A percentile compares a stretch with the other conserved stretches of the same genome.
These are phyloP conservation scores for Suhomyces yuchorum DNA, from an alignment of 1,139 yeast genomes.

Conservation along the genomic window DNA sequence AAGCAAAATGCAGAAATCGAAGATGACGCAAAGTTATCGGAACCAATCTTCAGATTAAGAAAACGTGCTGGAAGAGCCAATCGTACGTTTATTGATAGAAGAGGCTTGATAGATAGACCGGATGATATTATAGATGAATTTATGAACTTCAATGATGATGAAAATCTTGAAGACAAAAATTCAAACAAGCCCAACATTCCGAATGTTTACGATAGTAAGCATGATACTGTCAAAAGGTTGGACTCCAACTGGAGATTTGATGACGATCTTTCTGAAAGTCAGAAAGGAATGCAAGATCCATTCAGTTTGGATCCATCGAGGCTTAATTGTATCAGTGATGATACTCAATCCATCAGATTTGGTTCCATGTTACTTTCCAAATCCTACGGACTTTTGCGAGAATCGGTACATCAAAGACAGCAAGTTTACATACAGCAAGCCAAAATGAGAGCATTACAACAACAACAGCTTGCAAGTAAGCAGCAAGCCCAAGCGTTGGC, in stretches of 20 bases:
- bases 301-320: constrained; percentile 67
- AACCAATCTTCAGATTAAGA: constrained; percentile 65
- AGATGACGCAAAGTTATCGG: constrained; percentile 42
- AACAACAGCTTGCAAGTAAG: constrained; percentile 32
- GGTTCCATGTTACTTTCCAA: constrained; percentile 90
- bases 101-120: constrained; percentile 41
- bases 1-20: constrained; percentile 25
- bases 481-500: constrained; percentile 30
- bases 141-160: constrained; percentile 33
- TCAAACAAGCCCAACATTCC: constrained; percentile 14
- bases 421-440: constrained; percentile 48
- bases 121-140: constrained; percentile 42
- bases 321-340: constrained; percentile 79
- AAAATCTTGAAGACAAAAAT: constrained; percentile 16
- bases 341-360: constrained; percentile 85
- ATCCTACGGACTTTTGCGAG: constrained; percentile 70
- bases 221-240: constrained; percentile 55
- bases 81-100: constrained; percentile 72
- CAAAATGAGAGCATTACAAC: constrained; percentile 49
- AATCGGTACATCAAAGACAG: constrained; percentile 51
- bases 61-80: constrained; percentile 77
- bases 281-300: constrained; percentile 52
- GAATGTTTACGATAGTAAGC: constrained; percentile 59
- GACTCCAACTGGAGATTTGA: constrained; percentile 80
- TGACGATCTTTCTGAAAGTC: constrained; percentile 54